These are phyloP conservation scores for Quercus ilex DNA, from an alignment of 306 rosid species.

Conservation along the genomic window DNA sequence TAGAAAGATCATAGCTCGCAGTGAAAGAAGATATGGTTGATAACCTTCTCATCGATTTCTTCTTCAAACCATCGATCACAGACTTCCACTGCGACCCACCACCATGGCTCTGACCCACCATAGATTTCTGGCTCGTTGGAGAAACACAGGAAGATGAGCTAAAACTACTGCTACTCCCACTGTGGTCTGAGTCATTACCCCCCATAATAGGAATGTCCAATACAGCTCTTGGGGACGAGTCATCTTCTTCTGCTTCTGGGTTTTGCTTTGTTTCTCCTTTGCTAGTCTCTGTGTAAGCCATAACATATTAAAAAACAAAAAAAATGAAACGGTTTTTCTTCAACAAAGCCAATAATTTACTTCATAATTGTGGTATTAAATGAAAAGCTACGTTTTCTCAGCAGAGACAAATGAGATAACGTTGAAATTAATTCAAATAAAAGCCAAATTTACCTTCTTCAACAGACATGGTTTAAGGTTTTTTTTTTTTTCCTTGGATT, in stretches of 20 bases:
- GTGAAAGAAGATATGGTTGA: conserved; percentile 52
- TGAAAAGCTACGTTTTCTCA: neutral
- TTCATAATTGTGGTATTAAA: too few relatives aligned
- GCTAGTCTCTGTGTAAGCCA: conserved; percentile 13
- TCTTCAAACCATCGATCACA: conserved; percentile 58
- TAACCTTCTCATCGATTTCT: conserved; percentile 45
- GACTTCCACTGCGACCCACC: conserved; percentile 50
- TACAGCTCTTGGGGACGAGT: conserved; percentile 71
- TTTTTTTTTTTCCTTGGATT: neutral
- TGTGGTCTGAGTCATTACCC: conserved; percentile 59
- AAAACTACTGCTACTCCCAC: conserved; percentile 31
- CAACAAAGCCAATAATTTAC: neutral
- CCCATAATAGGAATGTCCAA: conserved; percentile 53
- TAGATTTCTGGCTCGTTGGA: conserved; percentile 23
- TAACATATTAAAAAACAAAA: neutral
- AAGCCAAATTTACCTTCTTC: conserved; percentile 49
- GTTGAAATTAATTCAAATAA: neutral
- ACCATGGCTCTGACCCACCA: neutral
- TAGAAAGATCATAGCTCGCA: conserved; percentile 41
- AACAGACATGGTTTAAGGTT: conserved; percentile 18
- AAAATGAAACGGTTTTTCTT: neutral
- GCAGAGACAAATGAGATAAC: neutral
- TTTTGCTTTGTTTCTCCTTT: conserved; percentile 25
- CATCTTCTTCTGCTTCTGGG: conserved; percentile 40
- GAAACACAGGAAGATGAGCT: neutral